These are phyloP conservation scores for Colletotrichum aenigma DNA, from an alignment of 2,329 filamentous ascomycete species.

Conservation along the genomic window DNA sequence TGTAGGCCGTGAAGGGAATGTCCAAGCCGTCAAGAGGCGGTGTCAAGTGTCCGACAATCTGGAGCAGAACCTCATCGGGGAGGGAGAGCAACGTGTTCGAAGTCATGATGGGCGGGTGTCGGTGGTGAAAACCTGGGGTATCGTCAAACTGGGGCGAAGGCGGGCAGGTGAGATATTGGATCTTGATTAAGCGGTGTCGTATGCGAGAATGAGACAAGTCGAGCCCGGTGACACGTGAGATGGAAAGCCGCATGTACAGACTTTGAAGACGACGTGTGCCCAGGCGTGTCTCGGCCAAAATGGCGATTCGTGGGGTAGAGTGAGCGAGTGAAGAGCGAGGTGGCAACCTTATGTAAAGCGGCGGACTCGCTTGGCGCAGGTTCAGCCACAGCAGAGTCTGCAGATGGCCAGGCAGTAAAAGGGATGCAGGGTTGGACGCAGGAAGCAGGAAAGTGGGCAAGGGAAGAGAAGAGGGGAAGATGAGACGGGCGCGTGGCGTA, in stretches of 20 bases:
- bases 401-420: not conserved
- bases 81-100: conserved; percentile 6
- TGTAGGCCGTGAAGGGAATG: conserved; percentile 15
- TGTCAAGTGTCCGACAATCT: conserved; percentile 17
- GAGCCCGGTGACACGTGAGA: not conserved
- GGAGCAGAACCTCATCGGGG: conserved; percentile 15
- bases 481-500: conserved; percentile 7
- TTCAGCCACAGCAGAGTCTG: not conserved
- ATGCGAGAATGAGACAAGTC: not conserved
- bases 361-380: not conserved
- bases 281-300: conserved; percentile 2
- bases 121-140: not conserved
- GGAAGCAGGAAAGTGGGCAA: not conserved
- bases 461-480: not conserved
- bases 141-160: not conserved
- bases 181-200: not conserved
- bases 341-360: not conserved
- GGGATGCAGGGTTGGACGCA: conserved; percentile 5
- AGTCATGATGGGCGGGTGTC: not conserved
- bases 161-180: conserved; percentile 5
- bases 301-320: not conserved
- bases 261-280: not conserved
- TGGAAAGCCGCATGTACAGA: not conserved
- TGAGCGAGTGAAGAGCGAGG: not conserved
- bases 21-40: conserved; percentile 17